Conservation (phyloP, 441 rosid species). For the Metrosideros polymorpha region DNA sequence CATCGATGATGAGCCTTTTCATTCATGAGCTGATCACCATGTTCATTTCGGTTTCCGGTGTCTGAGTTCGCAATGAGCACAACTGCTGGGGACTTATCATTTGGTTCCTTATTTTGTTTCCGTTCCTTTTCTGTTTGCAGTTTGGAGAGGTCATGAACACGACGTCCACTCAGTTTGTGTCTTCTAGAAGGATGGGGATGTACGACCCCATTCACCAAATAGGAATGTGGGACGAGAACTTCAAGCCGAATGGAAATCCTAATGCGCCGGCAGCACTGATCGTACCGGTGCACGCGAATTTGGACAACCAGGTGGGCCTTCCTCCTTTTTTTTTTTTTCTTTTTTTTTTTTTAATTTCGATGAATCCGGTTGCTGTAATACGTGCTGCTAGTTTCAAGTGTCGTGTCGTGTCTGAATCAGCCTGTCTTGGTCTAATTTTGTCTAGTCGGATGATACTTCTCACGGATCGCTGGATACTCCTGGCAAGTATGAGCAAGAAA, state of each 20-base stretch:
- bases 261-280: conserved; percentile 40
- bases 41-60: background rate
- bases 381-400: background rate
- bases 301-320: conserved; percentile 10
- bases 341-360: background rate
- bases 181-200: conserved; percentile 59
- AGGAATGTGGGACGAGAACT: conserved; percentile 80
- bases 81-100: conserved; percentile 23
- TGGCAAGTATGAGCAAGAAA: conserved; percentile 68
- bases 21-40: background rate
- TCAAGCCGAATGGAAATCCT: conserved; percentile 43
- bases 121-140: conserved; percentile 11
- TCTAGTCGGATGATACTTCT: conserved; percentile 84
- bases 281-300: conserved; percentile 15
- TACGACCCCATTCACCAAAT: conserved; percentile 73
- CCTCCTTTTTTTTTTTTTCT: no score
- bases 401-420: background rate
- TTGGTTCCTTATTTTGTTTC: conserved; percentile 28
- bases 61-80: background rate
- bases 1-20: background rate
- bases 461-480: conserved; percentile 49
- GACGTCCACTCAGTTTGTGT: conserved; percentile 61
- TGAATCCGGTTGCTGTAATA: background rate
- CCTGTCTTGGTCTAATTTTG: conserved; percentile 3
- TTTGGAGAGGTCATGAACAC: conserved; percentile 55